These are phyloP conservation scores for Botryosphaeria dothidea DNA, from an alignment of 2,329 filamentous ascomycete genomes.

Conservation along the genomic window DNA sequence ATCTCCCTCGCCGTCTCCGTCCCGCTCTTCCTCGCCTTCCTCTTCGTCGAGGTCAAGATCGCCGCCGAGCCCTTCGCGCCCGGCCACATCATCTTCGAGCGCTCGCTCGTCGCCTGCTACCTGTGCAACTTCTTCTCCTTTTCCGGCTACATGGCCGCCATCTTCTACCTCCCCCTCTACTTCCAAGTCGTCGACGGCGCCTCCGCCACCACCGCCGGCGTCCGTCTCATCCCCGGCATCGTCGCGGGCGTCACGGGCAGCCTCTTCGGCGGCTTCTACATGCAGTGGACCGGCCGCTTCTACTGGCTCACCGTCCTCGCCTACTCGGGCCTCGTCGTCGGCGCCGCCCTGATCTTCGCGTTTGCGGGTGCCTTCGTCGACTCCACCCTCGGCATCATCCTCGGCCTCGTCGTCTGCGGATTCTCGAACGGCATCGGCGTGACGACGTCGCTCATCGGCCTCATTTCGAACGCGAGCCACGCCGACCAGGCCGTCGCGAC, in stretches of 20 bases:
- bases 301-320: conserved; percentile 66
- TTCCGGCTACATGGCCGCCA: conserved; percentile 57
- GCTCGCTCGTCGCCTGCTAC: conserved; percentile 66
- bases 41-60: conserved; percentile 67
- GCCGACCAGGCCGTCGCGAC: conserved; percentile 74
- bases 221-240: conserved; percentile 60
- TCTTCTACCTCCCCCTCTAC: conserved; percentile 61
- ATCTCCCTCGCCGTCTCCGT: conserved; percentile 57
- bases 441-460: conserved; percentile 69
- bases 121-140: conserved; percentile 72
- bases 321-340: conserved; percentile 56
- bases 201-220: conserved; percentile 25
- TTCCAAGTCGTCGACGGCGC: conserved; percentile 29
- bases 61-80: conserved; percentile 74
- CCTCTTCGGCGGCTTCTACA: conserved; percentile 64
- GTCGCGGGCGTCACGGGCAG: conserved; percentile 63
- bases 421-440: conserved; percentile 63
- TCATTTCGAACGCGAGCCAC: conserved; percentile 68
- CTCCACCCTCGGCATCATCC: conserved; percentile 54
- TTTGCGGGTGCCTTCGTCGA: conserved; percentile 56
- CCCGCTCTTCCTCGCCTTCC: conserved; percentile 65
- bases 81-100: conserved; percentile 69
- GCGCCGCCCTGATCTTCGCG: conserved; percentile 58
- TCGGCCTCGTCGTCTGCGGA: conserved; percentile 57
- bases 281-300: conserved; percentile 70